These are phyloP conservation scores for Aspergillus sclerotialis DNA, from an alignment of 2,329 filamentous ascomycete genomes.

Conservation along the genomic window DNA sequence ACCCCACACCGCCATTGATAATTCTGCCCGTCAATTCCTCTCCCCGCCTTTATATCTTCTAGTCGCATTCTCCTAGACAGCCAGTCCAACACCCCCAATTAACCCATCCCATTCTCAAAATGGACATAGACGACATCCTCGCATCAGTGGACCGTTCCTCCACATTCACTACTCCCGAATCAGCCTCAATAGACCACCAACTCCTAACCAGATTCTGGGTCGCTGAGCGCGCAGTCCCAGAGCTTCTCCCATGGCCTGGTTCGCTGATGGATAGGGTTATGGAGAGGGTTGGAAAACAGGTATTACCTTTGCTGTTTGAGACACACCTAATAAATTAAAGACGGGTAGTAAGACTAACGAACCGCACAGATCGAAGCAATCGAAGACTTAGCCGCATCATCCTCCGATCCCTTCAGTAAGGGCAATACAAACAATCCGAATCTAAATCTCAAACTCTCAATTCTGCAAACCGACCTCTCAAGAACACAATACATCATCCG, in stretches of 20 bases:
- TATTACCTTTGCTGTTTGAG: conserved; percentile 12
- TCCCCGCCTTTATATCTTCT: too few relatives aligned
- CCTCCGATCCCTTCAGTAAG: conserved; percentile 44
- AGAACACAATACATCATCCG: conserved; percentile 87
- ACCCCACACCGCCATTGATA: too few relatives aligned
- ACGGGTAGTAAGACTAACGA: too few relatives aligned
- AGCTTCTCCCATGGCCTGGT: conserved; percentile 73
- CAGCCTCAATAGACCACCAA: conserved; percentile 62
- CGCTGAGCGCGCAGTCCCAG: conserved; percentile 80
- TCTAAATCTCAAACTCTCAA: conserved; percentile 86
- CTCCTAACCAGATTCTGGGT: conserved; percentile 88
- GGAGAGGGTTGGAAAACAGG: conserved; percentile 60
- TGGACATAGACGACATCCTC: conserved; percentile 78
- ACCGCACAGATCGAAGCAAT: conserved; percentile 62
- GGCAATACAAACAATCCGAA: conserved; percentile 82
- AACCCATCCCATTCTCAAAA: too few relatives aligned
- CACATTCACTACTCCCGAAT: conserved; percentile 35
- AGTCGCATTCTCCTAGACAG: too few relatives aligned
- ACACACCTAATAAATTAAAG: neutral
- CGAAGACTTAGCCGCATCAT: conserved; percentile 50
- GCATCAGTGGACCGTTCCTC: conserved; percentile 59
- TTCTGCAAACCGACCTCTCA: conserved; percentile 94
- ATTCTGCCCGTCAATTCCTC: too few relatives aligned
- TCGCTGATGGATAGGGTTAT: conserved; percentile 77
- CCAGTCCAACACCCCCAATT: too few relatives aligned